Conservation (phyloP, 306 rosid genomes). For the Biancaea sappan region DNA sequence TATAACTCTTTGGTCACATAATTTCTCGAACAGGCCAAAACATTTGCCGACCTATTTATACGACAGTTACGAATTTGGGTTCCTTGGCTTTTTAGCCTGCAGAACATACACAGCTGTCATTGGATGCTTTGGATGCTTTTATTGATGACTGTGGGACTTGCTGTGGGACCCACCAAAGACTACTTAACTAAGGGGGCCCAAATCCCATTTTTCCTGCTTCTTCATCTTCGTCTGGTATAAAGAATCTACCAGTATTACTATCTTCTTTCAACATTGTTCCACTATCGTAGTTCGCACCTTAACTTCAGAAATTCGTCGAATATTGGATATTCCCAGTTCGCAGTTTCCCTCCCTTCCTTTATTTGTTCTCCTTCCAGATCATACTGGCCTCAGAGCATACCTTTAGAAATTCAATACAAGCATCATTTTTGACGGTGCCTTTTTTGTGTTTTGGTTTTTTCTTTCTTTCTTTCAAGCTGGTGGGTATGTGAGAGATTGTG, state of each 20-base stretch:
- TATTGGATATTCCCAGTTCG: neutral
- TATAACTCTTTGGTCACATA: neutral
- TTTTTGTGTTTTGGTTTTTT: neutral
- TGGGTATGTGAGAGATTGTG: conserved; percentile 11
- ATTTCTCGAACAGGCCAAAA: neutral
- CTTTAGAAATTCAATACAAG: too few species aligned
- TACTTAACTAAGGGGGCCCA: too few species aligned
- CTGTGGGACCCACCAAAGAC: too few species aligned
- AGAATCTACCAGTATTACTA: neutral
- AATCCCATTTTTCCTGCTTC: neutral
- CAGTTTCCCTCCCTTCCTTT: neutral
- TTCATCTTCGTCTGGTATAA: neutral
- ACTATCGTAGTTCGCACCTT: too few species aligned
- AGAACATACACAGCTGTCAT: too few species aligned
- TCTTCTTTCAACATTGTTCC: neutral
- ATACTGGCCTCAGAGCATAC: neutral
- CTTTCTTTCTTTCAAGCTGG: neutral
- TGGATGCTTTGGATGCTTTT: too few species aligned
- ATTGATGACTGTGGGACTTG: too few species aligned
- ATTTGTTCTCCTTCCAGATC: neutral
- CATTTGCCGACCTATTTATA: neutral
- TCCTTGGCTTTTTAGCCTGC: too few species aligned
- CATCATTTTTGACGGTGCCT: neutral
- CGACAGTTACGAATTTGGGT: too few species aligned
- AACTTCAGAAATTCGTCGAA: neutral